Evolutionary conservation across 176 grass and related monocot genomes (phyloP), one percentile per base, ranked within the genome.

Genomic region (Cocos nucifera): DNA sequence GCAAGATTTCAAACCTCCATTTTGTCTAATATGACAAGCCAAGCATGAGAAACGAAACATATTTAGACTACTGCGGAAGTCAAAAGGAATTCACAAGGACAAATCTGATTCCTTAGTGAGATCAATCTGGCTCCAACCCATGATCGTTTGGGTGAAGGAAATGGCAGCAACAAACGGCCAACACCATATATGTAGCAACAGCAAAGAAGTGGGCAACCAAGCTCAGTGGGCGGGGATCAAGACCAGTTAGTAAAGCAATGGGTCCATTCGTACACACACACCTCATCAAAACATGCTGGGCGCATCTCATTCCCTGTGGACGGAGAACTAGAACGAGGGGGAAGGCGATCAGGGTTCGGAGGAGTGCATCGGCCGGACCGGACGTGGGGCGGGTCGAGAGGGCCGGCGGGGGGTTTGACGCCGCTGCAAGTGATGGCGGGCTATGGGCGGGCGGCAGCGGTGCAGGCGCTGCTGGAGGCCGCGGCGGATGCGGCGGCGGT

Each of bases 191-290:
- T n/a, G n/a, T 83, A 55, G 87, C 93, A 60, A 98, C 93, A 61
- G 93, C 93, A 76, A 92, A 98, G 76, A 98, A 98, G 73, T 98
- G 93, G 1, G 81, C 81, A 49, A 98, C 93, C 66, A 98, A 82
- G 66, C 81, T 92, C 60, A 98, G 27, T 17, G 87, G 93, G 6
- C 82, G 79, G 51, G 93, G 93, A 70, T 98, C 92, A 53, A 98
- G 87, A 57, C 93, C 93, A 35, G 93, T 92, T 49, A 98, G 84
- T 39, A 98, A 73, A 64, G 93, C 70, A 67, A 98, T 80, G 26
- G 93, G 87, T 4, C 93, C 93, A 50, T 61, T 82, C 20, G 93
- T 89, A 98, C 21, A 98, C 21, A 1, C 17, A 98, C 78, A 2
- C 93, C 93, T 61, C 93, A 57, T 98, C 93, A 76, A 98, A 98